A percentile compares a stretch with the other conserved stretches of the same genome.
Evolutionary conservation across 306 rosid species (phyloP).

Genomic region (Prosopis cineraria): DNA sequence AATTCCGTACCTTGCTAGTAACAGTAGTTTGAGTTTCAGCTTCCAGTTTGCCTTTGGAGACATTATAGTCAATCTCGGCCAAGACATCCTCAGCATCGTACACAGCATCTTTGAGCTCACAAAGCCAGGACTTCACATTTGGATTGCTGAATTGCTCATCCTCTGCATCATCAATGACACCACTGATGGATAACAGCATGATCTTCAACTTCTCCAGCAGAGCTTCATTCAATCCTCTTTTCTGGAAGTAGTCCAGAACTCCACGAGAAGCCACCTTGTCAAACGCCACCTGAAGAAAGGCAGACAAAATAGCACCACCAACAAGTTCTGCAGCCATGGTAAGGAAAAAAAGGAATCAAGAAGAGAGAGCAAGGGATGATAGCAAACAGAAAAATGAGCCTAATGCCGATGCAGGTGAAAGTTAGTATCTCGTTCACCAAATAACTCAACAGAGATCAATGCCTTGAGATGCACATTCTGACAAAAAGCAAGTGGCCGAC

Average conservation of each 20-base stretch:
- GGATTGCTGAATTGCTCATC: not conserved
- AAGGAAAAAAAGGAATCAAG: too few species aligned
- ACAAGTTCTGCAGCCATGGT: conserved; percentile 23
- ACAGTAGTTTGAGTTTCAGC: not conserved
- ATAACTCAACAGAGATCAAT: too few species aligned
- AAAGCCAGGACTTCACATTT: not conserved
- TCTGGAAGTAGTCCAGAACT: not conserved
- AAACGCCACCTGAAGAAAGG: not conserved
- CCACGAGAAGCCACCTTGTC: not conserved
- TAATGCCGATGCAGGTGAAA: too few species aligned
- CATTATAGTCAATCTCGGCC: not conserved
- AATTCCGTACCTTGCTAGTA: conserved; percentile 11
- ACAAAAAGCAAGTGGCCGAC: too few species aligned
- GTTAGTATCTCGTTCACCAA: too few species aligned
- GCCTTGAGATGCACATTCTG: too few species aligned
- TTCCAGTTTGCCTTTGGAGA: not conserved
- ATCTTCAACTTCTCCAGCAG: not conserved
- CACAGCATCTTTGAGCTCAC: conserved; percentile 18
- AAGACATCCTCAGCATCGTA: conserved; percentile 1
- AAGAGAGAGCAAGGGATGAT: too few species aligned
- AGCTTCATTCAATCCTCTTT: not conserved
- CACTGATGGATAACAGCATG: not conserved
- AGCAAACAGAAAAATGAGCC: too few species aligned
- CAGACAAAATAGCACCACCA: conserved; percentile 34
- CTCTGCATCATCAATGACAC: not conserved